Evolutionary conservation across 805 yeast genomes (phyloP).

Genomic region (Barnettozyma siamensis): DNA sequence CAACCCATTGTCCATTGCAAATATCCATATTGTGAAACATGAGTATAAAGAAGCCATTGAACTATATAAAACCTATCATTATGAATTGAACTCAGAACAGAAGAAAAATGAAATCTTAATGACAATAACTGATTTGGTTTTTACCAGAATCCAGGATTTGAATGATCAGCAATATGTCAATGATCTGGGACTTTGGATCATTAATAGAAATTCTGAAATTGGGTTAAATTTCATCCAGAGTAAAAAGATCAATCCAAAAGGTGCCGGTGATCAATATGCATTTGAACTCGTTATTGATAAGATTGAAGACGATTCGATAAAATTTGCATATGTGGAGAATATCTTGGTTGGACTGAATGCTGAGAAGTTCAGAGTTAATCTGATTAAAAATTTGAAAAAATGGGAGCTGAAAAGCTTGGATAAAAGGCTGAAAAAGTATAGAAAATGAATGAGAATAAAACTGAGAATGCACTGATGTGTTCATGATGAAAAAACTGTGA

Average conservation of each 20-base stretch:
- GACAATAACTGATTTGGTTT: conserved; percentile 4
- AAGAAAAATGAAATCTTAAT: conserved; percentile 2
- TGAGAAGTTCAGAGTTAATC: conserved; percentile 5
- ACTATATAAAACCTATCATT: conserved; percentile 1
- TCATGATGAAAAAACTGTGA: too few species aligned
- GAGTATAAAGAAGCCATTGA: conserved; percentile 6
- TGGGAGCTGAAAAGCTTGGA: conserved; percentile 7
- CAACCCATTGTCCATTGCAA: conserved; percentile 7
- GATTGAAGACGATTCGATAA: conserved; percentile 7
- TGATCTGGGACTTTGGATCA: conserved; percentile 8
- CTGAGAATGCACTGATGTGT: too few species aligned
- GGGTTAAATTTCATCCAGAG: conserved; percentile 9
- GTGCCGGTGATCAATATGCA: neutral
- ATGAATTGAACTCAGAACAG: neutral
- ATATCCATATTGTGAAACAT: conserved; percentile 6
- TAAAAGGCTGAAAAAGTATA: neutral
- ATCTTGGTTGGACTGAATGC: conserved; percentile 5
- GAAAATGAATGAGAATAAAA: neutral
- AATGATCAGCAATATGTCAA: conserved; percentile 4
- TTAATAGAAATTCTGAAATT: conserved; percentile 4
- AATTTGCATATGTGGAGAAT: conserved; percentile 8
- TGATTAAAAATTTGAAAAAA: conserved; percentile 7
- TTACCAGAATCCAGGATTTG: neutral
- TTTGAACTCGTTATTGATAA: conserved; percentile 6
- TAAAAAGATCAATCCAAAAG: conserved; percentile 1